Evolutionary conservation across 2,329 filamentous ascomycete species (phyloP).

Genomic region (Colletotrichum camelliae): DNA sequence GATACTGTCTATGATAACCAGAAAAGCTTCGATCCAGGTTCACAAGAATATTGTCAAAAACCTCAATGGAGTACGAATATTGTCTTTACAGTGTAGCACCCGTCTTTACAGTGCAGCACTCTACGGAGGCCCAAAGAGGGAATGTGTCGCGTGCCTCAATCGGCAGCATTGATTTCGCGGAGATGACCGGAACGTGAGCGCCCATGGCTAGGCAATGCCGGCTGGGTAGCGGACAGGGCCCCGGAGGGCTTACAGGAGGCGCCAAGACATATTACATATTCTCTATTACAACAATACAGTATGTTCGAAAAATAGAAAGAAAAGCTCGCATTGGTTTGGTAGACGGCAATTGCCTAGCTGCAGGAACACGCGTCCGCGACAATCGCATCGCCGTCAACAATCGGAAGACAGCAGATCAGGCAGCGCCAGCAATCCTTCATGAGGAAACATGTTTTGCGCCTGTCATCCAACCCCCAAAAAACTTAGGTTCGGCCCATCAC

Average conservation of each 20-base stretch:
- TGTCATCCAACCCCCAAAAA: neutral
- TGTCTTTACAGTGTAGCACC: neutral
- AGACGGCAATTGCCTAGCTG: neutral
- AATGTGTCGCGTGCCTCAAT: slow-evolving; percentile 6
- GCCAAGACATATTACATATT: neutral
- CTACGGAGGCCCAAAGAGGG: neutral
- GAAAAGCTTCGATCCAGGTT: no score
- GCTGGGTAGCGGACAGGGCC: neutral
- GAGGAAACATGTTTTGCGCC: neutral
- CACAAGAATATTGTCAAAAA: no score
- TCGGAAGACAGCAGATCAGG: no score
- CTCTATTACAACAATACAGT: neutral
- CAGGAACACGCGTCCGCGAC: neutral
- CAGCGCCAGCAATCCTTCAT: neutral
- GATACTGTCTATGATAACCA: no score
- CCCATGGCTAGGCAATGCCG: neutral
- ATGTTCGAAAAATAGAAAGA: neutral
- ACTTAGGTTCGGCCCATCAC: neutral
- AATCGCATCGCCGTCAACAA: neutral
- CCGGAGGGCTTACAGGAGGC: neutral
- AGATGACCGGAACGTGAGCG: neutral
- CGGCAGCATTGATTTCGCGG: slow-evolving; percentile 7
- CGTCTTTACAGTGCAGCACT: neutral
- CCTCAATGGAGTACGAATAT: no score
- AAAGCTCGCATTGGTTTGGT: neutral